These are phyloP conservation scores for Pleurotus salmoneostramineus DNA, from an alignment of 768 basidiomycete species.

Conservation along the genomic window DNA sequence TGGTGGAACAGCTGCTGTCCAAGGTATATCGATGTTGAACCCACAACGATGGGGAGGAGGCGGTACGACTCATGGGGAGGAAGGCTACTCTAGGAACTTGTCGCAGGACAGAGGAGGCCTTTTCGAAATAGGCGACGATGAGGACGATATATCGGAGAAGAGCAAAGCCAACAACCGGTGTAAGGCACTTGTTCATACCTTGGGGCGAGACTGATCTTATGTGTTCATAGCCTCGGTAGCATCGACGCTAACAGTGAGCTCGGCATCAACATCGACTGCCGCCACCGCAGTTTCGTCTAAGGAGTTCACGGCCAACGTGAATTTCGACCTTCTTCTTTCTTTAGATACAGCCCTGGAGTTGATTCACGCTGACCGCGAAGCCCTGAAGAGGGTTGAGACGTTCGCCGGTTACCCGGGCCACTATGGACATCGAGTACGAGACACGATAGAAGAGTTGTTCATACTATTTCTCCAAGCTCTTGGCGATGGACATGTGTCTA, in stretches of 20 bases:
- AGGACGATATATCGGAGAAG: conserved; percentile 25
- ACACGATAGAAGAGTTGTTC: conserved; percentile 93
- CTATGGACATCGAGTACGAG: conserved; percentile 82
- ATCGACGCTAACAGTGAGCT: background rate
- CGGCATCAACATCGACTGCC: conserved; percentile 9
- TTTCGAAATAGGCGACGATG: conserved; percentile 45
- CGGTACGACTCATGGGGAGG: conserved; percentile 10
- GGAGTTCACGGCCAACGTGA: conserved; percentile 13
- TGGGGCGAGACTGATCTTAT: background rate
- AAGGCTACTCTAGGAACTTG: conserved; percentile 32
- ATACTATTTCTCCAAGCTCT: conserved; percentile 78
- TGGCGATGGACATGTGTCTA: conserved; percentile 71
- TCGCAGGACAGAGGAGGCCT: conserved; percentile 37
- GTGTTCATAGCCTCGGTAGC: background rate
- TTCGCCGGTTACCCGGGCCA: conserved; percentile 85
- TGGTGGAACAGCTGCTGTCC: conserved; percentile 73
- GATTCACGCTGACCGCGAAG: conserved; percentile 90
- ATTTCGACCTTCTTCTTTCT: conserved; percentile 85
- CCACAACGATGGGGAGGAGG: conserved; percentile 78
- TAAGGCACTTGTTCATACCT: background rate
- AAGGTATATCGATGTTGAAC: conserved; percentile 86
- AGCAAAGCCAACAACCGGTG: background rate
- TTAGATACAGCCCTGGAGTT: conserved; percentile 88
- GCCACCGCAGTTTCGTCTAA: conserved; percentile 11
- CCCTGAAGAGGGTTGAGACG: conserved; percentile 87